phyloP scores from a whole-genome alignment of 495 filamentous ascomycete species.

The Delitschia confertaspora region DNA sequence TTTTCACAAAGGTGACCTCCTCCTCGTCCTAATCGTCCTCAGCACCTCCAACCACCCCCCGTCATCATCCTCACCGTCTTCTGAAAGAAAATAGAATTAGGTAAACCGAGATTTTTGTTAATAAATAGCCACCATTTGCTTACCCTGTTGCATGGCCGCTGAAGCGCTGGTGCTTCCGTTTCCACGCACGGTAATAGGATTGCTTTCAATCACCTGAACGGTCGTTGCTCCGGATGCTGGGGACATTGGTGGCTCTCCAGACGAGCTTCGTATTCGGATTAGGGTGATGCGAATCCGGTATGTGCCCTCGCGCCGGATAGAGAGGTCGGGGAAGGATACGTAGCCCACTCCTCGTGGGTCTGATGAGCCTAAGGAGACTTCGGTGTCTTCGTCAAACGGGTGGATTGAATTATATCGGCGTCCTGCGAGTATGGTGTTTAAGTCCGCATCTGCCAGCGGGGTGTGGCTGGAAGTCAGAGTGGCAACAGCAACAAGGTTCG shows the following conservation, averaged over 20 bases:
- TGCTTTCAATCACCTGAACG: constrained; percentile 30
- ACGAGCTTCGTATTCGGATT: constrained; percentile 26
- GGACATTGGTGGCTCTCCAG: constrained; percentile 9
- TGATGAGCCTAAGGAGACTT: constrained; percentile 11
- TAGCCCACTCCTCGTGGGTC: constrained; percentile 30
- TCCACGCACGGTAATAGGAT: constrained; percentile 30
- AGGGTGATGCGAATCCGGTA: constrained; percentile 33
- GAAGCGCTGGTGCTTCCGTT: background rate
- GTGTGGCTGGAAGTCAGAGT: constrained; percentile 14
- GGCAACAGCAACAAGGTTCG: constrained; percentile 23
- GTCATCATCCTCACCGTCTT: constrained; percentile 13
- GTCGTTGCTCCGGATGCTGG: constrained; percentile 19
- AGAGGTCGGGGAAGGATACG: constrained; percentile 30
- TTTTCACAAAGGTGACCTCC: constrained; percentile 6
- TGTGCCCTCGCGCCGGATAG: constrained; percentile 31
- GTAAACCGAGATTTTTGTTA: constrained; percentile 16
- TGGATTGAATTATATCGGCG: constrained; percentile 22
- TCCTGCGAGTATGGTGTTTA: constrained; percentile 15
- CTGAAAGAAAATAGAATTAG: constrained; percentile 9
- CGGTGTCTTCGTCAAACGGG: constrained; percentile 23
- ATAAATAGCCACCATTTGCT: constrained; percentile 24
- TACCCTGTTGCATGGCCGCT: constrained; percentile 22
- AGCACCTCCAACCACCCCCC: constrained; percentile 24
- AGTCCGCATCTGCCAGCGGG: constrained; percentile 14
- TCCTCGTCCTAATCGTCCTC: constrained; percentile 13